Base-by-base conservation (phyloP, 768 basidiomycete species). In the Mycena epipterygia region DNA sequence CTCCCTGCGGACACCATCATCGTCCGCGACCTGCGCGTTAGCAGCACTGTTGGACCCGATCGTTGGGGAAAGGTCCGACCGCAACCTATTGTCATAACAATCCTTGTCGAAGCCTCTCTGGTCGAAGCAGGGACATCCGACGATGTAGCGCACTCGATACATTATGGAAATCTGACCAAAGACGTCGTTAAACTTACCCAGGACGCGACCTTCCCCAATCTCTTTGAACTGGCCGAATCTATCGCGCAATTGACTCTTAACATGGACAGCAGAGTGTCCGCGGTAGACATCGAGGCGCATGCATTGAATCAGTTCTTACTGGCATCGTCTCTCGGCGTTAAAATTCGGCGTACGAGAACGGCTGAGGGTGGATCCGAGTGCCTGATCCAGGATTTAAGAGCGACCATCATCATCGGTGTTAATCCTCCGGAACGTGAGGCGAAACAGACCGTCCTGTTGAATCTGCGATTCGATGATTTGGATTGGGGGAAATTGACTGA, bases 371-470 rank as follows among this genome's bases (percentile, higher is more conserved):
- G n/a, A 16, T 41, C 23, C n/a, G 44, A 68, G 3, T 53, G 51
- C 52, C 49, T 67, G 2, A 80, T 94, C 39, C 80, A 79, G 35
- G 81, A 87, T 55, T 75, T 94, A 16, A 71, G 80, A 2, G 76
- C 91, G 14, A 83, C 85, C 0, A 86, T 90, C 12, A 80, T 94
- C 59, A 89, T 95, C 53, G 94, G 93, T 0, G 86, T 94, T 37
- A 91, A 93, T 70, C 86, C 90, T 0, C 90, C 89, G 9, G 93
- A 95, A 74, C 83, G 93, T 35, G 76, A 85, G 33, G 85, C 88
- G 48, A 90, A 90, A 75, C 93, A 95, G 77, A 81, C 87, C 30
- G 87, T 95, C 29, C 75, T 90, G 55, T 80, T 88, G 27, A 88
- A 90, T 73, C 76, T 94, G 53, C 74, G 76, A 1, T 85, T 89